Conservation (phyloP, 257 asterid species). For the Nicotiana attenuata region DNA sequence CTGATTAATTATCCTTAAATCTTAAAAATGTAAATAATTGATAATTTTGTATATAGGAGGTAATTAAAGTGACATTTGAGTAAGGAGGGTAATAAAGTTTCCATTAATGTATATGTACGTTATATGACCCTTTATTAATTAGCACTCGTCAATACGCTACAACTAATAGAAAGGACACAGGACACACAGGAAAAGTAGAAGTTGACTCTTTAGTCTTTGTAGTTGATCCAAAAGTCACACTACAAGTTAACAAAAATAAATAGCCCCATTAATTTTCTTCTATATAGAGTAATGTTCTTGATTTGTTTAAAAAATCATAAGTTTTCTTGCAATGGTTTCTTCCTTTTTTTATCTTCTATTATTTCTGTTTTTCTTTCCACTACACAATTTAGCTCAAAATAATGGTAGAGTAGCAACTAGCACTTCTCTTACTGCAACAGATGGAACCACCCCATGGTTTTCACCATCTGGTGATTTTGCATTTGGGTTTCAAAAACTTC, state of each 20-base stretch:
- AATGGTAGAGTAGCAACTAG: slow-evolving; percentile 20
- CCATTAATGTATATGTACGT: too few relatives aligned
- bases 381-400: slow-evolving; percentile 24
- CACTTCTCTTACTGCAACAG: slow-evolving; percentile 28
- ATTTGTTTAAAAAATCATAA: neutral
- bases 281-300: neutral
- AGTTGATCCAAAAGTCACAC: neutral
- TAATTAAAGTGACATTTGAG: too few relatives aligned
- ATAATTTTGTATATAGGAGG: too few relatives aligned
- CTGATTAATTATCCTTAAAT: too few relatives aligned
- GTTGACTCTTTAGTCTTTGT: neutral
- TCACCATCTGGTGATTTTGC: slow-evolving; percentile 56
- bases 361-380: slow-evolving; percentile 14
- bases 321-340: slow-evolving; percentile 15
- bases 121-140: too few relatives aligned
- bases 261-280: neutral
- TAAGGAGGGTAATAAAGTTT: too few relatives aligned
- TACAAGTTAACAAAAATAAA: neutral
- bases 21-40: too few relatives aligned
- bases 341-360: neutral
- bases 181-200: neutral
- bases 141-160: too few relatives aligned
- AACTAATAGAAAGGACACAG: too few relatives aligned
- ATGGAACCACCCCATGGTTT: slow-evolving; percentile 39
- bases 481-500: slow-evolving; percentile 43